These are phyloP conservation scores for Sungouiella thailandica DNA, from an alignment of 805 yeast genomes.

Conservation along the genomic window DNA sequence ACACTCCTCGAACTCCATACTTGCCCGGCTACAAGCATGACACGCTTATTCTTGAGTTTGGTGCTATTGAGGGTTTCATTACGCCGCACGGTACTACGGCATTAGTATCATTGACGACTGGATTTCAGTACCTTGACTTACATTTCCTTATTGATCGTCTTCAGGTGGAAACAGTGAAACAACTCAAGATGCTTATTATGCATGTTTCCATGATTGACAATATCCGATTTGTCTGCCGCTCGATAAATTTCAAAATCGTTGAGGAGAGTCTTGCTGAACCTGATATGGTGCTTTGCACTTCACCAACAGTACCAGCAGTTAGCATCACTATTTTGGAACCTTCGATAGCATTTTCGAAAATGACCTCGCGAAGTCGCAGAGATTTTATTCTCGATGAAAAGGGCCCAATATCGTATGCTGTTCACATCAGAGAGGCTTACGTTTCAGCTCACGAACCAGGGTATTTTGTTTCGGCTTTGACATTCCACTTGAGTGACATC, in stretches of 20 bases:
- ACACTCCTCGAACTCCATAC: constrained; percentile 23
- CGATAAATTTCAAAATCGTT: constrained; percentile 35
- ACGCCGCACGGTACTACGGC: constrained; percentile 42
- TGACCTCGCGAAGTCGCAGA: constrained; percentile 8
- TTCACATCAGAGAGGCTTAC: constrained; percentile 27
- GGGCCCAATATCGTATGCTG: constrained; percentile 18
- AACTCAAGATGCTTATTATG: constrained; percentile 31
- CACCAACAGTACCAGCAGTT: constrained; percentile 21
- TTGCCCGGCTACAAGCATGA: constrained; percentile 46
- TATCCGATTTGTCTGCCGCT: constrained; percentile 46
- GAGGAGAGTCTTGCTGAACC: constrained; percentile 20
- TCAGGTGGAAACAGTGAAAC: constrained; percentile 53
- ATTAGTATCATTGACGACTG: constrained; percentile 31
- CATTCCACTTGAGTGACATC: constrained; percentile 20
- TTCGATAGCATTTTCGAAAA: constrained; percentile 26
- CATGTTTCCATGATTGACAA: constrained; percentile 35
- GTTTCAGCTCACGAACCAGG: constrained; percentile 21
- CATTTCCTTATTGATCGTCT: constrained; percentile 56
- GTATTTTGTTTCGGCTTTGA: constrained; percentile 8
- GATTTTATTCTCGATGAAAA: constrained; percentile 9
- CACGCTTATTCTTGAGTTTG: constrained; percentile 51
- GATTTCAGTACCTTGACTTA: constrained; percentile 34
- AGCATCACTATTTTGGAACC: constrained; percentile 31
- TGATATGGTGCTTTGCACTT: constrained; percentile 22
- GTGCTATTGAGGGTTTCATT: constrained; percentile 41